Evolutionary conservation across 78 protist species (phyloP), one percentile per base, ranked within the genome.

Genomic region (Dictyostelium intermedium): DNA sequence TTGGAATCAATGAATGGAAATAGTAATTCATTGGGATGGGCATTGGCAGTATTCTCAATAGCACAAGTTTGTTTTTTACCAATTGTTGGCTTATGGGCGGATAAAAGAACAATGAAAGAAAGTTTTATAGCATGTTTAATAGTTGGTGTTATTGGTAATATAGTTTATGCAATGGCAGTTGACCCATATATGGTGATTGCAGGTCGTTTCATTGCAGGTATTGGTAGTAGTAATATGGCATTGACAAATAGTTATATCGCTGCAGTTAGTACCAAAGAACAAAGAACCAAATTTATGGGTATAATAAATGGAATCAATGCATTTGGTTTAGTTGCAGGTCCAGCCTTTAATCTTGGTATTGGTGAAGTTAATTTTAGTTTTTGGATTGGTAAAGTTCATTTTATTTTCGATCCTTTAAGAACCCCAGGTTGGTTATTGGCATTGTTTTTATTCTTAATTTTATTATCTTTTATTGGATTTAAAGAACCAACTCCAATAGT

Each of bases 221-320:
- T 87, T 8, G 93, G 93, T 45, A 87, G 93, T 63, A 34, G 85
- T 32, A 87, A 87, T 43, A 87, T 87, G 93, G 93, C 93, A 25
- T 32, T 87, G 3, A 87, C 93, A 6, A 87, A 56, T 27, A 87
- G 93, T 63, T 87, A 87, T 20, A 87, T 87, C 1, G 84, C 93
- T 0, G 74, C 93, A 6, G 84, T 79, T 1, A 53, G 85, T 7
- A 87, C 86, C 0, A 87, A 87, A 79, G 93, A 87, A 20, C 93
- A 87, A 61, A 32, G 93, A 76, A 87, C 93, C 11, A 32, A 70
- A 25, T 87, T 77, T 25, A 87, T 78, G 85, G 93, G 74, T 9
- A 87, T 77, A n/a, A 63, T 87, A 4, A 87, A 87, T 32, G 93
- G 93, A 23, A 76, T 87, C n/a, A 87, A 87, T 63, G 93, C 93